phyloP scores from a whole-genome alignment of 495 filamentous ascomycete species.

The Xanthoparmelia taractica region DNA sequence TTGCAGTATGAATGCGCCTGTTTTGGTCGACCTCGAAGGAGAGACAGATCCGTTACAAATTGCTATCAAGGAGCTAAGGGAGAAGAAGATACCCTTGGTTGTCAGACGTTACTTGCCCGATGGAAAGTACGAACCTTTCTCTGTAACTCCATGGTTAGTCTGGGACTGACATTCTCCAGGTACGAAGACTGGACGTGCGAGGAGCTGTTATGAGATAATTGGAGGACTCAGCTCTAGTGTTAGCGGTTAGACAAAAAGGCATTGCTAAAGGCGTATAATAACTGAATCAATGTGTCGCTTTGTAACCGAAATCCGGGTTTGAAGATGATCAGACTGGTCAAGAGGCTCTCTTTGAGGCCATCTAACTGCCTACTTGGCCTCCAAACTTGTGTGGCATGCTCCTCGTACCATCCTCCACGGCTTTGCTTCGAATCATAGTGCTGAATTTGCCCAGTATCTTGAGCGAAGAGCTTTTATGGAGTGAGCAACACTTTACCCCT shows the following conservation, averaged over 20 bases:
- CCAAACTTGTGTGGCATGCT: neutral
- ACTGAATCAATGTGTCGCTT: neutral
- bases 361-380: neutral
- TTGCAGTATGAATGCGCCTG: slow-evolving; percentile 83
- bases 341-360: neutral
- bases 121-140: slow-evolving; percentile 65
- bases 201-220: slow-evolving; percentile 57
- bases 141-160: neutral
- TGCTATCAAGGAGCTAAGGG: slow-evolving; percentile 88
- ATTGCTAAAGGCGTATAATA: slow-evolving; percentile 9
- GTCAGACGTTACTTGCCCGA: slow-evolving; percentile 92
- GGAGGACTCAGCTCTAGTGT: neutral
- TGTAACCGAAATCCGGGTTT: neutral
- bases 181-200: slow-evolving; percentile 99
- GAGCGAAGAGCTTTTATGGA: neutral
- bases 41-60: slow-evolving; percentile 97
- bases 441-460: neutral
- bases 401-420: neutral
- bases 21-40: slow-evolving; percentile 91
- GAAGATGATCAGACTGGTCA: neutral
- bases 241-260: neutral
- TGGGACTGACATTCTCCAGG: slow-evolving; percentile 37
- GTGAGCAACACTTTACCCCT: neutral
- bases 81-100: slow-evolving; percentile 97
- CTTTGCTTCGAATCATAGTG: neutral